Base-by-base conservation (phyloP, 768 basidiomycete genomes). In the Calocera cornea region DNA sequence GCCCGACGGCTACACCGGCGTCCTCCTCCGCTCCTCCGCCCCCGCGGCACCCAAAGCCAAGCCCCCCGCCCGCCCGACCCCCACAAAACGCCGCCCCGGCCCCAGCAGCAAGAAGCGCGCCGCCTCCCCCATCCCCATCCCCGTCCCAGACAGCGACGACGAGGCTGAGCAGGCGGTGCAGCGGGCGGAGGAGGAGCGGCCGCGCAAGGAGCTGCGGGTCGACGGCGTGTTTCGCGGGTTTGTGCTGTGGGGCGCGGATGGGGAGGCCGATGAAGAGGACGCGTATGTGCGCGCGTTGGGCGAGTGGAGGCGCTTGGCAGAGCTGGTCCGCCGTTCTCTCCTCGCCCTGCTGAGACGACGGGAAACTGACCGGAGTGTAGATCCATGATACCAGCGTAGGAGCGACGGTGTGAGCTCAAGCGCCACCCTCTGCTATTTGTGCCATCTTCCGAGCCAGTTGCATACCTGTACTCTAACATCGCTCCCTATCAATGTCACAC, bases 171-270 rank as follows among this genome's bases (percentile, higher is more conserved):
- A 71, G 65, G 60, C 22, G 24, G 41, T 68, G 38, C 69, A 19
- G 72, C 68, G 27, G 29, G 19, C 1, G 44, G 14, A 27, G 78
- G 73, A 8, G 77, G 70, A 50, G 72, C 71, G n/a, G 64, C 38
- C 12, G 74, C 74, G 33, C 74, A 73, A 29, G 24, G 67, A 64
- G 36, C 67, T 66, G 24, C 27, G 49, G 24, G 22, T 36, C 36
- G 41, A 11, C 69, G 64, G 17, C 71, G 72, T 0, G 73, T 72
- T 24, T 79, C 79, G 50, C 75, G 70, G 12, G 75, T 84, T 92
- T 70, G 82, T 83, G n/a, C 73, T 92, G 27, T 92, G 90, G 90
- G 80, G 85, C 68, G 82, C 87, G 2, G 91, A 92, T 75, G 81
- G 83, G 24, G 83, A 84, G 0, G 83, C 88, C 0, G 86, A 91